Evolutionary conservation across 345 rosid species (phyloP).

Genomic region (Melaleuca quinquenervia): DNA sequence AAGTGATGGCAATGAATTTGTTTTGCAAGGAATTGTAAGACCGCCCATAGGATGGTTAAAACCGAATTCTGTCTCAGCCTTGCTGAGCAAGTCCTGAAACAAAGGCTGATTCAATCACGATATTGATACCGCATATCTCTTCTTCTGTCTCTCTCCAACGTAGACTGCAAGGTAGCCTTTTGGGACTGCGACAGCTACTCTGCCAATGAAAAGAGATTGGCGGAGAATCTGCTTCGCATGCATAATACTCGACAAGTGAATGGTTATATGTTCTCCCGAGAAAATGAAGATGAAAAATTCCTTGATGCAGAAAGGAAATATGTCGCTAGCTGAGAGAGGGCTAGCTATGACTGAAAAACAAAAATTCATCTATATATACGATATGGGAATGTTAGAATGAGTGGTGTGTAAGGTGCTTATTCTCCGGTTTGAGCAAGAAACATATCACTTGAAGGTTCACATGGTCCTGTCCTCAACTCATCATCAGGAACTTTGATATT

Average conservation of each 20-base stretch:
- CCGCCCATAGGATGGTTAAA: slow-evolving; percentile 28
- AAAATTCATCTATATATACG: background rate
- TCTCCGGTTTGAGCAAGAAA: background rate
- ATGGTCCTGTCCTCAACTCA: background rate
- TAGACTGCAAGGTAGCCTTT: slow-evolving; percentile 24
- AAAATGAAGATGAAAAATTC: background rate
- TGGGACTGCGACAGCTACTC: background rate
- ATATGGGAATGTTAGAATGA: background rate
- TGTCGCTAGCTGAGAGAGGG: background rate
- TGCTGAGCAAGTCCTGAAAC: slow-evolving; percentile 17
- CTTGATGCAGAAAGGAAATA: background rate
- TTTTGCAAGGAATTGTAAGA: slow-evolving; percentile 28
- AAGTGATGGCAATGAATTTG: slow-evolving; percentile 5
- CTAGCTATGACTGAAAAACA: background rate
- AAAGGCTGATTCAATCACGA: slow-evolving; percentile 19
- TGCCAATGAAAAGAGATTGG: background rate
- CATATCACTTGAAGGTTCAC: background rate
- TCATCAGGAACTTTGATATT: background rate
- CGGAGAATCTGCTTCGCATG: background rate
- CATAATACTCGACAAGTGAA: background rate
- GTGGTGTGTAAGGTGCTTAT: background rate
- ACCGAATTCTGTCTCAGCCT: slow-evolving; percentile 26
- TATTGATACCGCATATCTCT: slow-evolving; percentile 16
- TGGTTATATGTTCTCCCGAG: background rate
- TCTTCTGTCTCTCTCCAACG: slow-evolving; percentile 20